These are phyloP conservation scores for Lycium barbarum DNA, from an alignment of 257 asterid species.

Conservation along the genomic window DNA sequence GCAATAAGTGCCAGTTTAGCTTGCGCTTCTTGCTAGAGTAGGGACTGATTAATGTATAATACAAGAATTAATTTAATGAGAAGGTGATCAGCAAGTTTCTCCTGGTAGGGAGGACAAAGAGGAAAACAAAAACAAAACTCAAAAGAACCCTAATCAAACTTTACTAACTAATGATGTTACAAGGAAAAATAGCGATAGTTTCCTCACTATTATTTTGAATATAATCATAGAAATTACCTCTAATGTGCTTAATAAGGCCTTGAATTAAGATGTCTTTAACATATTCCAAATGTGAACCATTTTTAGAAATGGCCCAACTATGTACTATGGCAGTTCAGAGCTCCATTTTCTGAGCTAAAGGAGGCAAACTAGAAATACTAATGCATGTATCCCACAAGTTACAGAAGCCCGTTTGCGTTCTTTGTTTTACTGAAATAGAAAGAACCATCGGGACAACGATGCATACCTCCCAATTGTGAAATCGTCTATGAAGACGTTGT, in stretches of 20 bases:
- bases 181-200: constrained; percentile 30
- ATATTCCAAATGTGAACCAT: constrained; percentile 37
- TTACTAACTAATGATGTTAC: constrained; percentile 46
- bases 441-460: constrained; percentile 34
- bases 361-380: background rate
- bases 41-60: constrained; percentile 46
- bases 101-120: constrained; percentile 8
- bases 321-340: constrained; percentile 39
- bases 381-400: constrained; percentile 49
- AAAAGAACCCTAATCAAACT: constrained; percentile 42
- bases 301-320: constrained; percentile 43
- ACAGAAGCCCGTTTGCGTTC: constrained; percentile 44
- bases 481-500: constrained; percentile 38
- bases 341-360: constrained; percentile 42
- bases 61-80: constrained; percentile 42
- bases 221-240: constrained; percentile 50
- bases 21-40: constrained; percentile 27
- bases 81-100: constrained; percentile 31
- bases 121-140: constrained; percentile 37
- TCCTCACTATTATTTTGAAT: constrained; percentile 38
- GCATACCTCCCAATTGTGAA: constrained; percentile 39
- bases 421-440: constrained; percentile 27
- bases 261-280: constrained; percentile 45
- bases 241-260: constrained; percentile 40
- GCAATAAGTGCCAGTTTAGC: background rate